Base-by-base conservation (phyloP, 129 eudicot species). In the Pseudognaphalium luteoalbum region DNA sequence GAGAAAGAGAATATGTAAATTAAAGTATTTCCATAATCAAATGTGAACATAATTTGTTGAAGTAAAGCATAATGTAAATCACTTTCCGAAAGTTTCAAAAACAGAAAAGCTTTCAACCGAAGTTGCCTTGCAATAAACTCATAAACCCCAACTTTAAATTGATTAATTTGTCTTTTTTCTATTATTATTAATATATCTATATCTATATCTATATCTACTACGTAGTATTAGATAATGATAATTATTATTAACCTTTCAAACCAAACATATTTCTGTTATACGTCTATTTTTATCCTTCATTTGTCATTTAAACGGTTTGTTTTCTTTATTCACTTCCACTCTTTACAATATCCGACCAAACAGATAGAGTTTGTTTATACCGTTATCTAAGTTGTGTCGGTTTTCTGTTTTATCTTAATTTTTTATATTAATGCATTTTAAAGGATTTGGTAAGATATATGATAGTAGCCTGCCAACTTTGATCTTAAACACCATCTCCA, bases 201-300 rank as follows among this genome's bases (percentile, higher is more conserved):
- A 25, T 54, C 25, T 6, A 15, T 19, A 59, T 73, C 41, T 34
- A 65, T 52, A 64, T 72, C 70, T 41, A 30, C 14, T 32, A 30
- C 14, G 8, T 7, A 1, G 14, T 41, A 42, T 17, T 29, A 64
- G 83, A 79, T 79, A 72, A 80, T 67, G 32, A 73, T 66, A 73
- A 80, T 33, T 80, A 73, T 25, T 56, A 29, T 80, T 32, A 30
- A 39, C 51, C 50, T 51, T 79, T 65, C 39, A 10, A 58, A 66
- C 64, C 70, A 65, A 66, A 73, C 78, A 80, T 52, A 66, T n/a
- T 29, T 80, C 83, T 19, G 79, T 80, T 80, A 72, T n/a, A 65
- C 37, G 83, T 80, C 83, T 35, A 64, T 64, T 37, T 0, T 47
- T 63, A 29, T 63, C 41, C 22, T 29, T 52, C 69, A 68, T 29